Conservation (phyloP, 208 protist species). For the Crithidia acanthocephali region DNA sequence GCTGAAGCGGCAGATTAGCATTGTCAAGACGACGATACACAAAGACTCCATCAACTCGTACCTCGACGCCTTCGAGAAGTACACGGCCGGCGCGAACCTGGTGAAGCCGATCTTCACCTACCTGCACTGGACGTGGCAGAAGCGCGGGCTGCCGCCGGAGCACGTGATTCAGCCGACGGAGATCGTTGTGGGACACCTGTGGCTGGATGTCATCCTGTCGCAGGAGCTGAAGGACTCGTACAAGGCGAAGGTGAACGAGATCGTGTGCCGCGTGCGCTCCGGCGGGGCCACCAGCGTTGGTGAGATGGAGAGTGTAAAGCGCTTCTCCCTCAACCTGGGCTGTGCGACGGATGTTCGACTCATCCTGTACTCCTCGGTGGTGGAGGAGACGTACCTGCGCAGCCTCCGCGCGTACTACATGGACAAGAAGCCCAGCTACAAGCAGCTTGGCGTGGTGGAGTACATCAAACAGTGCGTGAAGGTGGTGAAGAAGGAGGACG, state of each 20-base stretch:
- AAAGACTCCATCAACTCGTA: slow-evolving; percentile 47
- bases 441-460: slow-evolving; percentile 36
- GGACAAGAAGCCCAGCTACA: slow-evolving; percentile 38
- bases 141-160: slow-evolving; percentile 66
- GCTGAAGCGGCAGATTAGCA: slow-evolving; percentile 62
- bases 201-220: slow-evolving; percentile 47
- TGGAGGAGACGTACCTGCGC: slow-evolving; percentile 67
- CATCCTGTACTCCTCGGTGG: slow-evolving; percentile 50
- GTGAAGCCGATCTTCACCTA: slow-evolving; percentile 80
- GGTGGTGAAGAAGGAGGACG: slow-evolving; percentile 51
- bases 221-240: slow-evolving; percentile 37
- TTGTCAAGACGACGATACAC: slow-evolving; percentile 37
- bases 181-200: slow-evolving; percentile 62
- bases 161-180: slow-evolving; percentile 79
- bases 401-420: slow-evolving; percentile 48
- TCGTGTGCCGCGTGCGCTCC: slow-evolving; percentile 44
- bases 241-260: slow-evolving; percentile 45
- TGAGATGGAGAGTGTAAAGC: slow-evolving; percentile 63
- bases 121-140: slow-evolving; percentile 85
- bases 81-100: slow-evolving; percentile 65
- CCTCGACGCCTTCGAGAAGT: slow-evolving; percentile 68
- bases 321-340: slow-evolving; percentile 64
- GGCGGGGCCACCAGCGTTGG: slow-evolving; percentile 35
- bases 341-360: slow-evolving; percentile 61
- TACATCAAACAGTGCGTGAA: slow-evolving; percentile 50